Conservation (phyloP, 768 basidiomycete species). For the Lyophyllum decastes region DNA sequence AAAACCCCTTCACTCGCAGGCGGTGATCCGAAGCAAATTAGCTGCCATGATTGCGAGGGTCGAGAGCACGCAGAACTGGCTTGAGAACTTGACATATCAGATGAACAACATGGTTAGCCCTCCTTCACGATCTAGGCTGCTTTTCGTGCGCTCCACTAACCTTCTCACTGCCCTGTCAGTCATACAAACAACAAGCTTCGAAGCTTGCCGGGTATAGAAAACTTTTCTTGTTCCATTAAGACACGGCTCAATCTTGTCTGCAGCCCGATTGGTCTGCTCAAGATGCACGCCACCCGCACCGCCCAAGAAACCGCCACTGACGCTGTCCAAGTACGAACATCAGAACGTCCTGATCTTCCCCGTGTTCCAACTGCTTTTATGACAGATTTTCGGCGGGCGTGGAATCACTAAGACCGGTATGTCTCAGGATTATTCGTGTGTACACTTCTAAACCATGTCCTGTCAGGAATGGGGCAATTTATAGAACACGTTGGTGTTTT, state of each 20-base stretch:
- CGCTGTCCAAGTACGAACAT: conserved; percentile 59
- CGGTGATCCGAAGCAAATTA: conserved; percentile 87
- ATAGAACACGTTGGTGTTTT: conserved; percentile 63
- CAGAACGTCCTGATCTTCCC: background rate
- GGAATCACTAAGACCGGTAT: conserved; percentile 81
- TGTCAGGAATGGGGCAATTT: conserved; percentile 56
- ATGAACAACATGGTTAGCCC: conserved; percentile 76
- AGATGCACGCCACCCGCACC: conserved; percentile 64
- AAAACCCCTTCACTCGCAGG: conserved; percentile 78
- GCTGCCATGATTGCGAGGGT: conserved; percentile 72
- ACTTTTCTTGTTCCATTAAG: background rate
- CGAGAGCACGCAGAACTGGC: conserved; percentile 76
- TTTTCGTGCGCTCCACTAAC: background rate
- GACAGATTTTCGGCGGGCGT: conserved; percentile 79
- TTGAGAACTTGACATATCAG: conserved; percentile 84
- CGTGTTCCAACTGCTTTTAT: conserved; percentile 2
- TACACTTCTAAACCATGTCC: conserved; percentile 8
- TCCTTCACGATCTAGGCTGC: background rate
- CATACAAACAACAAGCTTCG: conserved; percentile 74
- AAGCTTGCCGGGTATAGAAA: conserved; percentile 68
- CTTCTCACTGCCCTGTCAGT: conserved; percentile 27
- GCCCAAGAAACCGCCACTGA: conserved; percentile 66
- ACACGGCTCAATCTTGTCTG: conserved; percentile 1
- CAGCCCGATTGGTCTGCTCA: conserved; percentile 70
- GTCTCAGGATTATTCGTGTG: conserved; percentile 17